Conservation (phyloP, 768 basidiomycete species). For the Russula dissimulans region DNA sequence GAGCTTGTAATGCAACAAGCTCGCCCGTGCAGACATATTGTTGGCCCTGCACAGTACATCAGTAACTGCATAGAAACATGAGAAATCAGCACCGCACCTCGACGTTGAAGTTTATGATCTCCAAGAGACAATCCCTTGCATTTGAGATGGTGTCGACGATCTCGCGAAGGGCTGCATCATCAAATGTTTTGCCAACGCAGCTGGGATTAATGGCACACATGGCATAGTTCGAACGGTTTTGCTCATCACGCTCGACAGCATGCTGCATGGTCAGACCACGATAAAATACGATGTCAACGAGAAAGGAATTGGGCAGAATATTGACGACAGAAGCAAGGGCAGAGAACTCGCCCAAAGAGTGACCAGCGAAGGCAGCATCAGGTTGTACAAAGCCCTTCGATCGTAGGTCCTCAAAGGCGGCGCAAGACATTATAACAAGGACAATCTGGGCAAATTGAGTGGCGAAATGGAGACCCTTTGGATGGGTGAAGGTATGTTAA, state of each 20-base stretch:
- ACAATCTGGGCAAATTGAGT: constrained; percentile 99
- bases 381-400: constrained; percentile 90
- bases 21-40: no score
- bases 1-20: no score
- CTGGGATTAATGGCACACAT: constrained; percentile 99
- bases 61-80: background rate
- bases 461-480: constrained; percentile 84
- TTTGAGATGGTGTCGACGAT: constrained; percentile 79
- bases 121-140: constrained; percentile 71
- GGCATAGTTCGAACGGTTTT: constrained; percentile 92
- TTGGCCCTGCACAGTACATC: constrained; percentile 32
- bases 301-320: constrained; percentile 89
- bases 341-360: constrained; percentile 97
- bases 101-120: constrained; percentile 96
- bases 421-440: constrained; percentile 95
- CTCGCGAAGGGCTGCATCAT: constrained; percentile 38
- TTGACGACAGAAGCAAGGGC: constrained; percentile 97
- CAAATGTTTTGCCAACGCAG: constrained; percentile 89
- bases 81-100: constrained; percentile 44
- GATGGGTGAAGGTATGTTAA: constrained; percentile 97
- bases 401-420: constrained; percentile 98
- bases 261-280: constrained; percentile 99
- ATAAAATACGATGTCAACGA: constrained; percentile 98
- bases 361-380: constrained; percentile 91
- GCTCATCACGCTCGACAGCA: constrained; percentile 86